Base-by-base conservation (phyloP, 1,284 basidiomycete species). In the Sphaerobolus stellatus region DNA sequence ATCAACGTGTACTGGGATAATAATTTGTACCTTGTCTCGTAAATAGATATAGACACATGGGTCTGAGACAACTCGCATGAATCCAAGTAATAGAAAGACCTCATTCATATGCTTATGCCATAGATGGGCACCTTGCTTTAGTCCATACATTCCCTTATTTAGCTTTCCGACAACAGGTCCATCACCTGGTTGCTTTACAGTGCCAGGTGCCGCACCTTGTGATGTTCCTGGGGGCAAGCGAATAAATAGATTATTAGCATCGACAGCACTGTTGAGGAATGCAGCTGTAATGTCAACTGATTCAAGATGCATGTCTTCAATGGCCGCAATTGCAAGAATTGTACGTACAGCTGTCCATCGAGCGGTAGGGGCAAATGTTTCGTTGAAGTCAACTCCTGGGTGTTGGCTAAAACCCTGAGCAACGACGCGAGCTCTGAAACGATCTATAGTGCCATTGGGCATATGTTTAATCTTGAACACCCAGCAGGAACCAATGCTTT, bases 321-420 rank as follows among this genome's bases (percentile, higher is more conserved):
- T 16, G 8, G 66, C 68, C 48, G 69, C 71, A 1, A 74, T 48
- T 0, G 74, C 67, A 13, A 77, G 53, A n/a, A 76, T 59, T 11
- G 66, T 47, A 0, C 69, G 58, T 4, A 77, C 57, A 7, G 47
- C 11, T 7, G 27, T 25, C 14, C 8, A 22, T 9, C 24, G 9
- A 9, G 30, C 29, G 6, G 28, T 25, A 22, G 47, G 73, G 2
- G 75, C 63, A 56, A 73, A 77, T 5, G 69, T 72, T 50, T 78
- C 62, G 14, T 64, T 60, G 58, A 69, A 79, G 60, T 81, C 72
- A 25, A 74, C 55, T 2, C 77, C 74, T 0, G 65, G 60, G 0
- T 61, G 55, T 57, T 81, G 78, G 0, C 61, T 61, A 60, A 72
- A 80, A 2, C 77, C 78, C 43, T 73, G 70, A 0, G 74, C 75